A percentile compares a stretch with the other conserved stretches of the same genome.
These are phyloP conservation scores for Porphyrellus cyaneotinctus DNA, from an alignment of 768 basidiomycete species.

Conservation along the genomic window DNA sequence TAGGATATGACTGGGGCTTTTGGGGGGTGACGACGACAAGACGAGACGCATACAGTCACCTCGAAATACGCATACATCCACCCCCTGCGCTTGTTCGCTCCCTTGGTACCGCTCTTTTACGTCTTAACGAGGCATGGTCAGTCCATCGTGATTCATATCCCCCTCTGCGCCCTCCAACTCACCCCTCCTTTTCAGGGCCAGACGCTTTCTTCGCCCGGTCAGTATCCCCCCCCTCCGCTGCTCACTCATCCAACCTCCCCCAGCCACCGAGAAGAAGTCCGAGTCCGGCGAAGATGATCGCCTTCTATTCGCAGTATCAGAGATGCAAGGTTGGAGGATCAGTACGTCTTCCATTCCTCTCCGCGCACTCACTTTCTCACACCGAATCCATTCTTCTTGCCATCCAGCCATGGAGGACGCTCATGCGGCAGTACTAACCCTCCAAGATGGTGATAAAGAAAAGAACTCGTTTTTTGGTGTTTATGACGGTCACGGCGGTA, in stretches of 20 bases:
- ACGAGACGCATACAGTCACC: constrained; percentile 9
- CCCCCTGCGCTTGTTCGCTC: neutral
- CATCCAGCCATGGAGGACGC: constrained; percentile 94
- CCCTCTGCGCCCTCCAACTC: constrained; percentile 1
- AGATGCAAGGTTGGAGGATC: constrained; percentile 99
- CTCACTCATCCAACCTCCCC: constrained; percentile 15
- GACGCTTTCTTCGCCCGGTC: constrained; percentile 79
- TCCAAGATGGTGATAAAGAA: constrained; percentile 48
- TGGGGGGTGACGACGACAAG: constrained; percentile 8
- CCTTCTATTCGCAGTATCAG: constrained; percentile 74
- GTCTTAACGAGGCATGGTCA: constrained; percentile 31
- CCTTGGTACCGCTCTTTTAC: constrained; percentile 16
- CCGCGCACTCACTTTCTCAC: neutral
- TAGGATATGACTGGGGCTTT: constrained; percentile 12
- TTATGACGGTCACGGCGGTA: constrained; percentile 98
- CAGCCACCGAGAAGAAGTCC: constrained; percentile 82
- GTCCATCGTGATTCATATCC: constrained; percentile 6
- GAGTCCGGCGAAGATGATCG: constrained; percentile 66
- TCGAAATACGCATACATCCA: constrained; percentile 13
- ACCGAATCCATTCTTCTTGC: neutral
- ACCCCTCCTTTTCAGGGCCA: constrained; percentile 56
- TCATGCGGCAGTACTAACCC: constrained; percentile 69
- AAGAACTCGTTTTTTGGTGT: constrained; percentile 89
- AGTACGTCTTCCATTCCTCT: constrained; percentile 53
- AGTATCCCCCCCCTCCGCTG: constrained; percentile 22